Evolutionary conservation across 306 rosid species (phyloP).

Genomic region (Prunus davidiana): DNA sequence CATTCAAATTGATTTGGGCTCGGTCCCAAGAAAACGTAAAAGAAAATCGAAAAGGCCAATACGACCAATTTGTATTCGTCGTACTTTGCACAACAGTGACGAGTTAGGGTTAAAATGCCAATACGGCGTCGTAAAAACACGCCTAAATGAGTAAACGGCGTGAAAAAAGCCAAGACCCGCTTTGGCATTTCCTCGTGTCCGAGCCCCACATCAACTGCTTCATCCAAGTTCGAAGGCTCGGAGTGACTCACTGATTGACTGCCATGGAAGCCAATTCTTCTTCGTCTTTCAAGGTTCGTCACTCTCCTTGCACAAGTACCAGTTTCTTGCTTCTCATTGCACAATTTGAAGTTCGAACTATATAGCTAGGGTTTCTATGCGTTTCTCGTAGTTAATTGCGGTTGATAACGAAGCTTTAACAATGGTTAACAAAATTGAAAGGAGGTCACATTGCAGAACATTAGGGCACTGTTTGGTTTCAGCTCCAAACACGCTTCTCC

Average conservation of each 20-base stretch:
- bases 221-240: neutral
- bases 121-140: no score
- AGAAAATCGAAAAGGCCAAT: no score
- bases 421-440: neutral
- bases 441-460: neutral
- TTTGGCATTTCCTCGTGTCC: neutral
- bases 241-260: constrained; percentile 4
- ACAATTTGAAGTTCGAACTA: neutral
- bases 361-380: constrained; percentile 17
- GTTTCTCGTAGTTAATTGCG: neutral
- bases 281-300: constrained; percentile 19
- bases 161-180: neutral
- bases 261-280: constrained; percentile 11
- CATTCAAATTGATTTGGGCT: neutral
- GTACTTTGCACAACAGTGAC: no score
- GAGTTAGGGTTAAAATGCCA: no score
- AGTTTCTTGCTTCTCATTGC: neutral
- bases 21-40: no score
- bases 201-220: neutral
- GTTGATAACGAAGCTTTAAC: neutral
- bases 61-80: no score
- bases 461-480: neutral
- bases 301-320: neutral
- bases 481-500: neutral
- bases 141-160: neutral